phyloP scores from a whole-genome alignment of 225 moss, liverwort and hornwort species.

The Polytrichum formosum region DNA sequence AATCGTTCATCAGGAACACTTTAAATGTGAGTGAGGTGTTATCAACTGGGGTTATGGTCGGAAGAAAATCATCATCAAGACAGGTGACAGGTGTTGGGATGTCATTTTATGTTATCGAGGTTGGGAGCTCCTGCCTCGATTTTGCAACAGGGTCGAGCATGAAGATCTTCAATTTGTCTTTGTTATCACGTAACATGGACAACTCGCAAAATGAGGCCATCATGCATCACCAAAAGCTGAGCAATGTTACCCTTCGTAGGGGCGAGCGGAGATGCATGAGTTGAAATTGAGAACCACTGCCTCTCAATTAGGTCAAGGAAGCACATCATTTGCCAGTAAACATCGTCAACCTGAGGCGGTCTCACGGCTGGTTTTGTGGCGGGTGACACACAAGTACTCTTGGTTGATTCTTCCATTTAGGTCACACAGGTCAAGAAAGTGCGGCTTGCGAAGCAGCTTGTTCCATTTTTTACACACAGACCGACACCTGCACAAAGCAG shows the following conservation, averaged over 20 bases:
- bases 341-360: background rate
- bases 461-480: slow-evolving; percentile 40
- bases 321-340: background rate
- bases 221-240: background rate
- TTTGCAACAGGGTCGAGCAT: background rate
- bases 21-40: background rate
- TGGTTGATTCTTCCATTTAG: background rate
- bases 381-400: background rate
- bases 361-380: background rate
- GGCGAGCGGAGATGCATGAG: background rate
- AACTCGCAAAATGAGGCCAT: slow-evolving; percentile 2
- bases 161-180: background rate
- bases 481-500: background rate
- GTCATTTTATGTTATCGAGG: background rate
- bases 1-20: background rate
- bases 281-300: background rate
- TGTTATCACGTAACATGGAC: too few relatives aligned
- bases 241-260: background rate
- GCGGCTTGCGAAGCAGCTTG: background rate
- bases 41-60: background rate
- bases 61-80: background rate
- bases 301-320: background rate
- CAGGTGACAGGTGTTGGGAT: too few relatives aligned
- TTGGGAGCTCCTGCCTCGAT: background rate
- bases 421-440: background rate